Percentiles rank a stretch among this genome's conserved stretches.
These are phyloP conservation scores for Globisporangium alternatum DNA, from an alignment of 352 stramenopile species.

Conservation along the genomic window DNA sequence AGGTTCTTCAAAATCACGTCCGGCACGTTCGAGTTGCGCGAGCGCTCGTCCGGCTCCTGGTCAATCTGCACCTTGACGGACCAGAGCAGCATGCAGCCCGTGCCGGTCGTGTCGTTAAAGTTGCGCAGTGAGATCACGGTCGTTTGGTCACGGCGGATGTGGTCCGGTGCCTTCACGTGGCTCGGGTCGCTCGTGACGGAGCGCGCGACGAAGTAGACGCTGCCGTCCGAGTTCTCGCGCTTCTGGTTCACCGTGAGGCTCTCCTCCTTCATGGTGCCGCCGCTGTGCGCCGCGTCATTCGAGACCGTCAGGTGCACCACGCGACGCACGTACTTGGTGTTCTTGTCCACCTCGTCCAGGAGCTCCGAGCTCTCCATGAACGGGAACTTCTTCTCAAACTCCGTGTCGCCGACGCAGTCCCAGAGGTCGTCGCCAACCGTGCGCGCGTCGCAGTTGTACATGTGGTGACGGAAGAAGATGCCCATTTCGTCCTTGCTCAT, in stretches of 20 bases:
- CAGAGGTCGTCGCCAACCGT: conserved; percentile 77
- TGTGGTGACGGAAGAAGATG: conserved; percentile 84
- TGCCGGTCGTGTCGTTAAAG: conserved; percentile 70
- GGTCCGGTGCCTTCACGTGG: conserved; percentile 55
- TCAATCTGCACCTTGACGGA: conserved; percentile 82
- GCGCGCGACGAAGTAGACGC: conserved; percentile 60
- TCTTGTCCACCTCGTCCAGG: conserved; percentile 68
- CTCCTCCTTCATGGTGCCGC: conserved; percentile 83
- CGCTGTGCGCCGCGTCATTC: conserved; percentile 58
- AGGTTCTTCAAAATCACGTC: conserved; percentile 89
- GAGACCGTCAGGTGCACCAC: conserved; percentile 82
- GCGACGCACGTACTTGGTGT: conserved; percentile 81
- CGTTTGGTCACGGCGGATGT: conserved; percentile 75
- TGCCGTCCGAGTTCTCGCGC: conserved; percentile 73
- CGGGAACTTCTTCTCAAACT: conserved; percentile 82
- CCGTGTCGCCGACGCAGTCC: conserved; percentile 59
- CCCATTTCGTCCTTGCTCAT: conserved; percentile 85
- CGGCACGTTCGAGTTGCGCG: conserved; percentile 76
- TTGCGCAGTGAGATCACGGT: conserved; percentile 78
- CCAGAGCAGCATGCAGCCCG: conserved; percentile 74
- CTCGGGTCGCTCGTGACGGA: conserved; percentile 71
- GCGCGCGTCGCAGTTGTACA: conserved; percentile 76
- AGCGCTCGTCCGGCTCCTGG: conserved; percentile 67
- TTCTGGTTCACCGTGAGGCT: conserved; percentile 73
- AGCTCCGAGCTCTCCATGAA: conserved; percentile 76